Base-by-base conservation (phyloP, 495 filamentous ascomycete genomes). In the Penicillium malachiteum region DNA sequence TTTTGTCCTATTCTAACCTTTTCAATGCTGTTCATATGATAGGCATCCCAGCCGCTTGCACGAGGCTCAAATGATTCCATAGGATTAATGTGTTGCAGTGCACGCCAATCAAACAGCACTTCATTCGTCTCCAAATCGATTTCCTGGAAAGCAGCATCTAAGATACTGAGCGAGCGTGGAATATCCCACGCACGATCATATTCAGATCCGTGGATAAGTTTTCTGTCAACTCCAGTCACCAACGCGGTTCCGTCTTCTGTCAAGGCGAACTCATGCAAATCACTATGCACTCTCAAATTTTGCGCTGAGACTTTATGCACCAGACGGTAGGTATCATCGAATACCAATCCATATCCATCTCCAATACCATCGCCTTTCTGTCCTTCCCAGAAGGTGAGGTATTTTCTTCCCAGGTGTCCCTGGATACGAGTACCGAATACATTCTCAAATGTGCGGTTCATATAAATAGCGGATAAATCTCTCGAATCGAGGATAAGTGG, bases 71-170 rank as follows among this genome's bases (percentile, higher is more conserved):
- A 39, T 21, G 51, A 70, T 16, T 65, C 59, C 41, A 62, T 50
- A 9, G 58, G 47, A 41, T 65, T 52, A 16, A 55, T 16, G 48
- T 72, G 63, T 5, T 72, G 60, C 0, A 66, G 38, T 26, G 70
- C 66, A 13, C 68, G 57, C 56, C 61, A 76, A 3, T 68, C 50
- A 41, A 68, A 74, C 3, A 73, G 6, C 7, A 75, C 56, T 4
- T 68, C 66, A 30, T 67, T 66, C 6, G 65, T 75, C 35, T 67
- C 59, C 12, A 74, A 54, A 38, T 74, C 58, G 17, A 68, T 67
- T 66, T 79, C 78, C 50, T 78, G 77, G 31, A 79, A 67, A 7
- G 76, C 65, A 30, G 71, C 62, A 52, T 80, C 70, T 6, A 74
- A 63, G 26, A 80, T 65, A 12, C 16, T 17, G 11, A 54, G 16